Percentiles rank a stretch among this genome's conserved stretches.
phyloP scores from a whole-genome alignment of 768 basidiomycete species.

The Kwoniella shandongensis region DNA sequence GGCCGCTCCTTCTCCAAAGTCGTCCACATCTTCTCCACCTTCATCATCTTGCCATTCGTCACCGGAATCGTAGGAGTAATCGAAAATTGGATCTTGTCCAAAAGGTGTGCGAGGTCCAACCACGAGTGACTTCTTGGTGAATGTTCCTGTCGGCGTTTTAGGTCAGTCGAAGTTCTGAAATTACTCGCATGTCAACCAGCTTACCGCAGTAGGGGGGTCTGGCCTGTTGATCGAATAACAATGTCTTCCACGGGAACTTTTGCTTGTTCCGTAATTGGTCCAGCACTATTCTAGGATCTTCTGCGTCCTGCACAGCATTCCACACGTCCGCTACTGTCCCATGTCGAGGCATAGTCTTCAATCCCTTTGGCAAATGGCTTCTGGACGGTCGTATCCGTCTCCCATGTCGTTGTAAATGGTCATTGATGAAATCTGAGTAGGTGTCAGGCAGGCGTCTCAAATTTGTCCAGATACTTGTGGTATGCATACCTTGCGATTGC shows the following conservation, averaged over 20 bases:
- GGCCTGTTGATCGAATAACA: constrained; percentile 78
- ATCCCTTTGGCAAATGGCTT: constrained; percentile 23
- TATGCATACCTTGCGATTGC: constrained; percentile 7
- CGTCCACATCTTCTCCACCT: constrained; percentile 59
- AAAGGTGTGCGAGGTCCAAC: constrained; percentile 85
- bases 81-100: constrained; percentile 71
- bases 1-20: constrained; percentile 65
- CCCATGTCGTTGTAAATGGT: constrained; percentile 26
- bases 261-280: constrained; percentile 64
- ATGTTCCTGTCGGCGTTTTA: constrained; percentile 60
- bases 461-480: background rate
- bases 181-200: constrained; percentile 8
- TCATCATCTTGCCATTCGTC: constrained; percentile 95
- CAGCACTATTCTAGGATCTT: constrained; percentile 66
- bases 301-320: constrained; percentile 61
- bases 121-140: constrained; percentile 74
- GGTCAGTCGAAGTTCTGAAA: background rate
- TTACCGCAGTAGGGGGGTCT: constrained; percentile 87
- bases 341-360: constrained; percentile 34
- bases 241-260: constrained; percentile 70
- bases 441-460: background rate
- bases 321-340: constrained; percentile 41
- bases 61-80: constrained; percentile 91
- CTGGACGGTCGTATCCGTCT: constrained; percentile 3
- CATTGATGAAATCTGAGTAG: constrained; percentile 27